Evolutionary conservation across 1,139 yeast species (phyloP), one percentile per base, ranked within the genome.

Genomic region (Geotrichum citri-aurantii): DNA sequence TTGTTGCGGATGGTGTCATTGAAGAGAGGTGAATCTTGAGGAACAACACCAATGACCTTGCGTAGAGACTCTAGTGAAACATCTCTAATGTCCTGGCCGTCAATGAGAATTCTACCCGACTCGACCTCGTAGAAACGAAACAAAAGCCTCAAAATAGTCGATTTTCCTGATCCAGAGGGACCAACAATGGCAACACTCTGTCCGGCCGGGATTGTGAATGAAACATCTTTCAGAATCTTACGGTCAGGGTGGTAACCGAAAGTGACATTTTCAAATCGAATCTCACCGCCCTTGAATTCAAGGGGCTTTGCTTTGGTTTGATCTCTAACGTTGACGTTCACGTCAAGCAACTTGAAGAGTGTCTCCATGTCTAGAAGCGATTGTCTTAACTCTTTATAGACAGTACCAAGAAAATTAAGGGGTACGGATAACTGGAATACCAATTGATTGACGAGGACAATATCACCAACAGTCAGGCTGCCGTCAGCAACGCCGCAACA

Each of bases 391-490:
- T 95, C 99, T 68, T 97, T 80, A 72, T 93, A 93, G 17, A 93
- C 99, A 2, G 96, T 88, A 0, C 99, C 99, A 62, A 95, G 74
- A 72, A 93, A 93, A 72, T 93, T 95, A 63, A 93, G 78, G 0
- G 99, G 99, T 17, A 93, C 96, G 44, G 96, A 88, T 56, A 93
- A 80, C 75, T 93, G 99, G 77, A 93, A 93, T 10, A 93, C 98
- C 59, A 95, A 79, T 74, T 95, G 99, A 72, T 95, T 95, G 64
- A 93, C 92, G 63, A 95, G 78, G 17, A 93, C 99, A 68, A 93
- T 78, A 71, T 93, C 99, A 64, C 99, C 99, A 23, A 95, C 98
- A 1, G 95, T 86, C 61, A 93, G 77, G 0, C 82, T 74, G 0
- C 97, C 97, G 2, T 81, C 74, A 14, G 90, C 85, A 14, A 93